Evolutionary conservation across 495 filamentous ascomycete genomes (phyloP), one percentile per base, ranked within the genome.

Genomic region (Aspergillus sclerotiicarbonarius): DNA sequence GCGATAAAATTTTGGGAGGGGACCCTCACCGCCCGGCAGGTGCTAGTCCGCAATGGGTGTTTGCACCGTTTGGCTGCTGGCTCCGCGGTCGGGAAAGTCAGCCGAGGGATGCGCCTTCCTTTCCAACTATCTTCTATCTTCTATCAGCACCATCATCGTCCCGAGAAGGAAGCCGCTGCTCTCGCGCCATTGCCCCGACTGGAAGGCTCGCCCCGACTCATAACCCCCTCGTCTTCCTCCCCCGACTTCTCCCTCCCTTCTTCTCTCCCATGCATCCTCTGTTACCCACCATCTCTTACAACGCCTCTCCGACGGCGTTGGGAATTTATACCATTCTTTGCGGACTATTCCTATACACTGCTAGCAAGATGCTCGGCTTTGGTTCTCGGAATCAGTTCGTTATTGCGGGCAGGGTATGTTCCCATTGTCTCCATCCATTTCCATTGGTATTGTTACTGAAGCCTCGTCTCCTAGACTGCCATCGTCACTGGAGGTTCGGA

Each of bases 401-500:
- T 59, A 88, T 96, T 10, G 83, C 91, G 62, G 90, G 91, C 65
- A 84, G 84, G 72, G 91, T 93, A 79, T 57, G 81, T 75, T 8
- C 12, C 25, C n/a, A n/a, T 54, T 33, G 30, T 7, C 21, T 32
- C 31, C n/a, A 19, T n/a, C 8, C n/a, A 19, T n/a, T 6, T 56
- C 47, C 6, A 31, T 18, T n/a, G 31, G 20, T 10, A 39, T 15
- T 52, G 9, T 8, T 25, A 19, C 16, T 21, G 16, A 35, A 69
- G 71, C 32, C 62, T 43, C 49, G n/a, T 30, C 53, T 41, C 33
- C 8, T 46, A 93, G 90, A 94, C 90, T 6, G 82, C 94, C 56
- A 73, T 98, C 20, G 78, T 98, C 53, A 98, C 94, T 12, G 94
- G 94, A 39, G 93, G 86, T 53, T 98, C 95, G 1, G 89, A 96